A percentile compares a stretch with the other conserved stretches of the same genome.
These are phyloP conservation scores for Xylaria digitata DNA, from an alignment of 2,329 filamentous ascomycete genomes.

Conservation along the genomic window DNA sequence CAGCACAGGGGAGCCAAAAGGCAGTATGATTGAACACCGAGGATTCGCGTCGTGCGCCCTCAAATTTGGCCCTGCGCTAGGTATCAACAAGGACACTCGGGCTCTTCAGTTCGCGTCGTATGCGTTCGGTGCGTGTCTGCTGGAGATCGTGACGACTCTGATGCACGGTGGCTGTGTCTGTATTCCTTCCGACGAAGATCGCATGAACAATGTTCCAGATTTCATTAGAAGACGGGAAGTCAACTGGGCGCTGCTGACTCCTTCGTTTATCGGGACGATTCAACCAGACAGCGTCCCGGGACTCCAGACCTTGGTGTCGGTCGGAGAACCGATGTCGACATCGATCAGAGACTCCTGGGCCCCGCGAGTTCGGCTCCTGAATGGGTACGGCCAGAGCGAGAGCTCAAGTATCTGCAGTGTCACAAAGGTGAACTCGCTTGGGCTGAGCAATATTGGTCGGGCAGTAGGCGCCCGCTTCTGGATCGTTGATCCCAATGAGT, in stretches of 20 bases:
- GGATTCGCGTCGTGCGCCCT: constrained; percentile 16
- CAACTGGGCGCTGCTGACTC: constrained; percentile 30
- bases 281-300: constrained; percentile 21
- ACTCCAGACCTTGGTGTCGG: constrained; percentile 25
- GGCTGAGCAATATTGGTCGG: constrained; percentile 10
- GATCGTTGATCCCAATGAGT: constrained; percentile 21
- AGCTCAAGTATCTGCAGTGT: constrained; percentile 16
- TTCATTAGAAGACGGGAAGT: constrained; percentile 17
- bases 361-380: constrained; percentile 20
- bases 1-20: constrained; percentile 29
- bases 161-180: constrained; percentile 29
- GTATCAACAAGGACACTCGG: constrained; percentile 10
- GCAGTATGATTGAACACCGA: constrained; percentile 21
- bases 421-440: constrained; percentile 14
- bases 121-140: constrained; percentile 21
- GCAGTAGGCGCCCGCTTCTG: constrained; percentile 26
- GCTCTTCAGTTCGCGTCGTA: constrained; percentile 30
- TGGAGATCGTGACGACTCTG: constrained; percentile 24
- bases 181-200: constrained; percentile 28
- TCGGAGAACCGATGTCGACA: constrained; percentile 23
- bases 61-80: constrained; percentile 15
- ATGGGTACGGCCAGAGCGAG: constrained; percentile 28
- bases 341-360: constrained; percentile 22
- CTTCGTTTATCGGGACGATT: constrained; percentile 20
- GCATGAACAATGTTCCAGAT: constrained; percentile 25